Percentiles rank a stretch among this genome's conserved stretches.
Conservation (phyloP, 495 filamentous ascomycete genomes). For the Tirmania nivea region DNA sequence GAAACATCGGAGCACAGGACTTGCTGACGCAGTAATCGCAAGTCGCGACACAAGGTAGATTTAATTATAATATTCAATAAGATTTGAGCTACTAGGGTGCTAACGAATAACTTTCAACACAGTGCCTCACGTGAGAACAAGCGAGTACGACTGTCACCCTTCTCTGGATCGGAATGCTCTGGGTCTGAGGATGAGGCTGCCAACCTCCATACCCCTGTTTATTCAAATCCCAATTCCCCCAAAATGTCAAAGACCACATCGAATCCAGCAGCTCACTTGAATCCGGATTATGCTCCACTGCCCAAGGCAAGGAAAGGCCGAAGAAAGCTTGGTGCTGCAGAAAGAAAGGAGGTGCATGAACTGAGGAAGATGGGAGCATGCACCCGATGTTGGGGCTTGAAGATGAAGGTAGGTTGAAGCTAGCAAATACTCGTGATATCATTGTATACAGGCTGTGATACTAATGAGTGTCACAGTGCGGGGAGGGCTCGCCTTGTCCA, state of each 20-base stretch:
- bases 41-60: background rate
- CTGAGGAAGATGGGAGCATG: constrained; percentile 20
- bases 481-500: constrained; percentile 18
- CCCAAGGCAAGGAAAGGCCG: constrained; percentile 7
- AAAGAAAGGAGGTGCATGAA: constrained; percentile 18
- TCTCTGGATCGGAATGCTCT: background rate
- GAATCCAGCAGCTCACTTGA: background rate
- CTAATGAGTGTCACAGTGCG: constrained; percentile 5
- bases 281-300: background rate
- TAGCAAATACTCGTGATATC: background rate
- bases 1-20: background rate
- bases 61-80: no score
- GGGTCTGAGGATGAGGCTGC: background rate
- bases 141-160: background rate
- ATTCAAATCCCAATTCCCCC: background rate
- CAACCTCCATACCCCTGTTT: background rate
- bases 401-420: constrained; percentile 14
- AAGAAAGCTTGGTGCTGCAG: constrained; percentile 16
- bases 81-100: no score
- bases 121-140: background rate
- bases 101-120: background rate
- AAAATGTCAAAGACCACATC: background rate
- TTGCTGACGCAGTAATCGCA: background rate
- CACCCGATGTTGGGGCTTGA: constrained; percentile 18
- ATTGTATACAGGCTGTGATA: no score